Evolutionary conservation across 2,329 filamentous ascomycete genomes (phyloP).

Genomic region (Colletotrichum tofieldiae): DNA sequence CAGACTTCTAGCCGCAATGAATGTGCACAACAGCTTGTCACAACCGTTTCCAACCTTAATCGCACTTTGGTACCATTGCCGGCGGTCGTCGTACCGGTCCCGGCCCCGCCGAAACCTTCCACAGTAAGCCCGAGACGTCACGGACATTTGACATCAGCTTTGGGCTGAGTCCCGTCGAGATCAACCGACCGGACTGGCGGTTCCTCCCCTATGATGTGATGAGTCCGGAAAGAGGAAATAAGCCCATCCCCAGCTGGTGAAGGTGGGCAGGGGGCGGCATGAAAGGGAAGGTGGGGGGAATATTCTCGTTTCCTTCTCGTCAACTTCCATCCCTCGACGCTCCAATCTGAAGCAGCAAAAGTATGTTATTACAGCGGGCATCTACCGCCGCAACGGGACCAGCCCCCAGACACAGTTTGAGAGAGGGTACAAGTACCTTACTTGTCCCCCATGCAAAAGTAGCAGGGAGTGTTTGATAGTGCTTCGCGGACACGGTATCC

Average conservation of each 20-base stretch:
- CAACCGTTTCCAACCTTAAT: background rate
- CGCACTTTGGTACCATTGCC: background rate
- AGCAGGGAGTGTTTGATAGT: slow-evolving; percentile 22
- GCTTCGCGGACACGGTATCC: slow-evolving; percentile 32
- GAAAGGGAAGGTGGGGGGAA: slow-evolving; percentile 13
- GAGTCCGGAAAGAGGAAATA: slow-evolving; percentile 7
- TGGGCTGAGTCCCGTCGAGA: slow-evolving; percentile 11
- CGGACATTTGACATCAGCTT: slow-evolving; percentile 5
- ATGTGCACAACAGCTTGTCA: background rate
- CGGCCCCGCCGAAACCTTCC: slow-evolving; percentile 4
- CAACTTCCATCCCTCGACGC: background rate
- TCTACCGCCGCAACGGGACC: slow-evolving; percentile 7
- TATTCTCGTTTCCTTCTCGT: slow-evolving; percentile 10
- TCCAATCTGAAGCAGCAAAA: slow-evolving; percentile 2
- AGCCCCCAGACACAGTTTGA: background rate
- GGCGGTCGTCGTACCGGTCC: background rate
- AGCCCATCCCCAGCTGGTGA: slow-evolving; percentile 5
- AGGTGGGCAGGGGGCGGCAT: slow-evolving; percentile 14
- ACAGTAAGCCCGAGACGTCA: slow-evolving; percentile 17
- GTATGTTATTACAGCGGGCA: background rate
- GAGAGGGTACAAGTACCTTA: background rate
- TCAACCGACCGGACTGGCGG: slow-evolving; percentile 14
- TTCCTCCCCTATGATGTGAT: slow-evolving; percentile 17
- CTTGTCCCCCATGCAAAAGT: background rate
- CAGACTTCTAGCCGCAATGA: background rate